Conservation (phyloP, 306 rosid genomes). For the Astragalus glycyphyllos region DNA sequence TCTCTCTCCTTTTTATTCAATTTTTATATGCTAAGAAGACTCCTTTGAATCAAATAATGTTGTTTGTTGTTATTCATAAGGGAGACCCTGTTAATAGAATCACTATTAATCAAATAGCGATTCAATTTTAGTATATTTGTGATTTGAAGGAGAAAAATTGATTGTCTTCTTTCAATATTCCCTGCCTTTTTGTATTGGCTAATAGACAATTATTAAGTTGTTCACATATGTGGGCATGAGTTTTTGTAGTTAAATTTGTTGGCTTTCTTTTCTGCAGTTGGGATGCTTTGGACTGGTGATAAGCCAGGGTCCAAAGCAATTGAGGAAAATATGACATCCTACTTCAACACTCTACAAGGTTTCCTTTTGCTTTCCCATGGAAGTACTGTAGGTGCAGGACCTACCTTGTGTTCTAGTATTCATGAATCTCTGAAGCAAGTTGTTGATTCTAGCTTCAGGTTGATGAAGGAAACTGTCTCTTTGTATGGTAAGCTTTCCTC, state of each 20-base stretch:
- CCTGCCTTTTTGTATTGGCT: no score
- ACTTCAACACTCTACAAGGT: slow-evolving; percentile 78
- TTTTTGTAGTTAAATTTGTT: slow-evolving; percentile 12
- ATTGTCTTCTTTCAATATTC: no score
- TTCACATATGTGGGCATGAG: neutral
- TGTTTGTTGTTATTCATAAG: neutral
- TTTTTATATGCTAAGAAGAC: no score
- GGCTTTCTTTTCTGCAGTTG: slow-evolving; percentile 58
- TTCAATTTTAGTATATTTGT: no score
- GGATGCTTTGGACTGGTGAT: slow-evolving; percentile 93
- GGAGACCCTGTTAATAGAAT: neutral
- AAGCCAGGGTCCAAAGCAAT: slow-evolving; percentile 58
- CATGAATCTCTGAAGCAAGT: slow-evolving; percentile 72
- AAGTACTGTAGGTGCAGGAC: slow-evolving; percentile 75
- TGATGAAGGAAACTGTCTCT: slow-evolving; percentile 72
- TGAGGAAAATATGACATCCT: slow-evolving; percentile 77
- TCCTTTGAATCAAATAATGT: neutral
- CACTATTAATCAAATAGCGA: neutral
- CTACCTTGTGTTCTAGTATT: slow-evolving; percentile 68
- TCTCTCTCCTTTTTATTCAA: no score
- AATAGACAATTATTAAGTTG: neutral
- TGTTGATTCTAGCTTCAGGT: slow-evolving; percentile 76
- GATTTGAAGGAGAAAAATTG: no score
- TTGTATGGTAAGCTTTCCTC: slow-evolving; percentile 57
- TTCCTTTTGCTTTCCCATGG: slow-evolving; percentile 87